Evolutionary conservation across 768 basidiomycete species (phyloP), one percentile per base, ranked within the genome.

Genomic region (Boletellus sp.): DNA sequence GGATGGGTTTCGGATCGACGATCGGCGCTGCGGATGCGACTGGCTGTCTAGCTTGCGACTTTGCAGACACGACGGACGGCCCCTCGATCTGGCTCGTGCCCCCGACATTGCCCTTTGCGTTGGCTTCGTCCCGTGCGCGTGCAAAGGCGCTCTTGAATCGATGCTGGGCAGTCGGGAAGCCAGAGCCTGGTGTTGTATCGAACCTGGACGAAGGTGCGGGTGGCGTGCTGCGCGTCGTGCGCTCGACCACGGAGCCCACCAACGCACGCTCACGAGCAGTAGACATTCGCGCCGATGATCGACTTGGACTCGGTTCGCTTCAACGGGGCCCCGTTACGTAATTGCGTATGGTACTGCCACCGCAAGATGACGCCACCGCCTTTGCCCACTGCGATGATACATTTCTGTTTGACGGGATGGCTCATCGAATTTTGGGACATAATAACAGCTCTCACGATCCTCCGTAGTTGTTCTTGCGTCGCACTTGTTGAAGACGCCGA

Each of bases 81-180:
- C 63, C 66, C 2, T 57, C 35, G 0, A 43, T 19, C 8, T 48
- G 53, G 38, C 44, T 57, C 9, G 24, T n/a, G 22, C 11, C 38
- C 44, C 64, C 70, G n/a, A 59, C 62, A 16, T 57, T 52, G 15
- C 41, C 53, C 22, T 48, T 56, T 2, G 4, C 17, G 42, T 48
- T 41, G 9, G 47, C 44, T 36, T 67, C 72, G 33, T 80, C 77
- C 54, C 74, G 68, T 32, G 69, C 73, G 3, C 78, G 74, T 15
- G 76, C 69, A 69, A 85, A 85, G 17, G 81, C 79, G 52, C 84
- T 84, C 63, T 71, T 72, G 40, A 77, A 84, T 34, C 86, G 78
- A 65, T 87, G 86, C 44, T 79, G 74, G 4, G 78, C 84, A 1
- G 65, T 55, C 17, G 86, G 86, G 66, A 88, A 88, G 9, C 85